A percentile compares a stretch with the other conserved stretches of the same genome.
phyloP scores from a whole-genome alignment of 345 rosid genomes.

The Jatropha curcas region DNA sequence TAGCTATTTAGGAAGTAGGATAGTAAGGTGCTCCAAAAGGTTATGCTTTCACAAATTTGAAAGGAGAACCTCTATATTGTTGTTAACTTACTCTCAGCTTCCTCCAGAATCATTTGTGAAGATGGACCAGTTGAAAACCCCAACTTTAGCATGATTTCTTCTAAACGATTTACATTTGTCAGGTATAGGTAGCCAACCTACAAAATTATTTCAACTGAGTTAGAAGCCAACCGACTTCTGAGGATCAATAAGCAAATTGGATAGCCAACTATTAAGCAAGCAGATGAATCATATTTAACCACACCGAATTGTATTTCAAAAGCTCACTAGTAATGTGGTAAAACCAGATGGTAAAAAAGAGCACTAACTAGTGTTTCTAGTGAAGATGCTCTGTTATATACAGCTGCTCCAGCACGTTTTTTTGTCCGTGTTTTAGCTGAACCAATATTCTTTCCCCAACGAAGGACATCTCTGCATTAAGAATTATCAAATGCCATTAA shows the following conservation, averaged over 20 bases:
- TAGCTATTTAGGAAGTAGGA: no score
- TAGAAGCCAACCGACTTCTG: conserved; percentile 5
- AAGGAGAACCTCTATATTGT: background rate
- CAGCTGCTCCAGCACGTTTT: conserved; percentile 58
- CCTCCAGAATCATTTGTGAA: conserved; percentile 42
- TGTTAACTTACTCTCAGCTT: conserved; percentile 37
- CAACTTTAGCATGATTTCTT: conserved; percentile 73
- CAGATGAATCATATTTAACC: background rate
- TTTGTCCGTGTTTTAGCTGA: conserved; percentile 55
- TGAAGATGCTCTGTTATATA: conserved; percentile 70
- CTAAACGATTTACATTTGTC: conserved; percentile 64
- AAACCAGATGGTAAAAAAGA: conserved; percentile 10
- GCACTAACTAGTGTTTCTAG: conserved; percentile 61
- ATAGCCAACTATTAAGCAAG: background rate
- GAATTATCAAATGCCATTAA: background rate
- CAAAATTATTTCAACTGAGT: conserved; percentile 2
- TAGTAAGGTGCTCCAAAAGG: no score
- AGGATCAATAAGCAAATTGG: background rate
- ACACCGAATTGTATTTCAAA: conserved; percentile 2
- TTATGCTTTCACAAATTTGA: background rate
- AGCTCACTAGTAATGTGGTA: background rate
- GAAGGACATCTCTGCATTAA: conserved; percentile 49
- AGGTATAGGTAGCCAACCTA: conserved; percentile 87
- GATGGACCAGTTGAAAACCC: conserved; percentile 75
- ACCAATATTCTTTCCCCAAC: conserved; percentile 66